Evolutionary conservation across 805 yeast species (phyloP), one percentile per base, ranked within the genome.

Genomic region (Suhomyces sp.): DNA sequence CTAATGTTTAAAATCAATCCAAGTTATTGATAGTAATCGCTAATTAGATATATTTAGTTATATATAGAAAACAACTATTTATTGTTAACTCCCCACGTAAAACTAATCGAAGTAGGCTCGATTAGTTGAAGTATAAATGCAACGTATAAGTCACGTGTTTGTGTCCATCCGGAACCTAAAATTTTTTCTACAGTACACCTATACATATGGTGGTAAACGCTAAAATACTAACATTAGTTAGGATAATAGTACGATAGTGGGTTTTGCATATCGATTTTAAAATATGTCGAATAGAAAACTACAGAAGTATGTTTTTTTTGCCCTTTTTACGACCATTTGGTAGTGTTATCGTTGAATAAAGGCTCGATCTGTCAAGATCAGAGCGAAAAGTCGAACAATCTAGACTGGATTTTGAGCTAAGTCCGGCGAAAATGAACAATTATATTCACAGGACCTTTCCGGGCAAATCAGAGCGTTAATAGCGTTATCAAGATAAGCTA

Each of bases 251-350:
- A 19, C 24, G n/a, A 38, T 38, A 38, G 22, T 38, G n/a, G 42
- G 13, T 6, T 17, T 38, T 38, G 42, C 24, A 38, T 38, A 38
- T 19, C 42, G 13, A 17, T 38, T 38, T 35, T 19, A 10, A 15
- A 48, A 49, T 36, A 66, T 66, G 71, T 60, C 70, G 44, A 67
- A 66, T 54, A 57, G 74, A 52, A 70, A 70, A 55, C 69, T 70
- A 56, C 73, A 70, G 54, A 70, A 70, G 73, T 70, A 69, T 56
- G 74, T 24, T 24, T 24, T 24, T 19, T 42, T 70, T 42, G 12
- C 12, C 47, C 24, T 9, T 2, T 19, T 3, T 38, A 17, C 10
- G 13, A 19, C 22, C 24, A 17, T 38, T 38, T 38, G 42, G 42
- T 38, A 3, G 24, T 38, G 24, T 8, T 38, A 38, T 38, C 24